A percentile compares a stretch with the other conserved stretches of the same genome.
These are phyloP conservation scores for Colletotrichum sp. DNA, from an alignment of 2,329 filamentous ascomycete species.

Conservation along the genomic window DNA sequence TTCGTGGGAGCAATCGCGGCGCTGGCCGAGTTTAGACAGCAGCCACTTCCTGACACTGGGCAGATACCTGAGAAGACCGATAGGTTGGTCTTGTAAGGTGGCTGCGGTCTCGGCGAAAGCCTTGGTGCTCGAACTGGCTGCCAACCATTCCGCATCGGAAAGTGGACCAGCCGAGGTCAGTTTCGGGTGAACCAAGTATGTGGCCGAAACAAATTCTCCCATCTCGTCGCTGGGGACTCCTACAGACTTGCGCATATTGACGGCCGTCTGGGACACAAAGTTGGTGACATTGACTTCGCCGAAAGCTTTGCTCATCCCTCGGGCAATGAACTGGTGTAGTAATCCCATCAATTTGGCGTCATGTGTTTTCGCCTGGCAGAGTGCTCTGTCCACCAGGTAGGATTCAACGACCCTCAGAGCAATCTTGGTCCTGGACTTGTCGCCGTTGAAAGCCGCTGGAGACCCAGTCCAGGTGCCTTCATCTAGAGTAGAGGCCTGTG, in stretches of 20 bases:
- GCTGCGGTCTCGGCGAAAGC: slow-evolving; percentile 34
- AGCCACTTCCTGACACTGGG: slow-evolving; percentile 44
- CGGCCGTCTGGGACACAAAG: slow-evolving; percentile 41
- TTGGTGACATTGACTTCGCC: slow-evolving; percentile 26
- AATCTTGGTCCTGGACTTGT: slow-evolving; percentile 32
- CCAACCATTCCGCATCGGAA: slow-evolving; percentile 35
- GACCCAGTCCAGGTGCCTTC: slow-evolving; percentile 37
- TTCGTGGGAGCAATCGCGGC: slow-evolving; percentile 46
- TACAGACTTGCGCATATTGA: slow-evolving; percentile 44
- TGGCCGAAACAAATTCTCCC: slow-evolving; percentile 37
- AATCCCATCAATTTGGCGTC: slow-evolving; percentile 45
- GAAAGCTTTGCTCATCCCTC: slow-evolving; percentile 37
- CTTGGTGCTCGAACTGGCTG: slow-evolving; percentile 33
- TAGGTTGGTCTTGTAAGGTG: slow-evolving; percentile 29
- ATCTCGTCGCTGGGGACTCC: slow-evolving; percentile 36
- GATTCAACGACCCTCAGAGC: slow-evolving; percentile 34
- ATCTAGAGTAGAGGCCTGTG: slow-evolving; percentile 28
- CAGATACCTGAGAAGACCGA: slow-evolving; percentile 47
- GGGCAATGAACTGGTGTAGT: slow-evolving; percentile 43
- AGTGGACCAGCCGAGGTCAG: not conserved
- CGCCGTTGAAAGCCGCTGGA: slow-evolving; percentile 29
- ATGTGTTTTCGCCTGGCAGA: slow-evolving; percentile 34
- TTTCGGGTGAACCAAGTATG: slow-evolving; percentile 29
- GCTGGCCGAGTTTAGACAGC: slow-evolving; percentile 38
- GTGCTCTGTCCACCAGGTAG: slow-evolving; percentile 27